Base-by-base conservation (phyloP, 495 filamentous ascomycete species). In the Daldinia bambusicola region DNA sequence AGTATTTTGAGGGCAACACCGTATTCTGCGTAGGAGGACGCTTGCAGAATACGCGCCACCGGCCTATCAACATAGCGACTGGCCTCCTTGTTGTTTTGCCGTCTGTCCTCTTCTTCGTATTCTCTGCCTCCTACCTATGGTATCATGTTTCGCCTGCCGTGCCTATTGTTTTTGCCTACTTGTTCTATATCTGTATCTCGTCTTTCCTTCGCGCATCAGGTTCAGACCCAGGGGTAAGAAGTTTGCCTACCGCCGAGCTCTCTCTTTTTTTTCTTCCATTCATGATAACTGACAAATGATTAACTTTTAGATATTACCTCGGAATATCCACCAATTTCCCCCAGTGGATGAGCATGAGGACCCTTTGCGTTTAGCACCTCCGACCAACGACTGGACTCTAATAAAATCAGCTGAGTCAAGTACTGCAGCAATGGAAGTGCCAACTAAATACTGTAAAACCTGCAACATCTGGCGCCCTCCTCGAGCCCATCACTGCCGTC, bases 381-480 rank as follows among this genome's bases (percentile, higher is more conserved):
- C 93, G 13, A 93, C 89, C 1, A 97, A 91, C 60, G 91, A 93
- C 70, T 99, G 95, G 95, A 90, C 91, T 4, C 88, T 94, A 81
- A 90, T 98, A 64, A 92, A 93, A 67, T 90, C 94, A 6, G 84
- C 91, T 18, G 90, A 87, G 8, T 88, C 90, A 5, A 82, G 82
- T 12, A 89, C 89, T 22, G 90, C 92, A 8, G 93, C 92, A 7
- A 97, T 99, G 91, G 95, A 98, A 76, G 94, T 99, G 16, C 95
- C 95, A 0, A 93, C 93, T 63, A 99, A 99, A 79, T 98, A 95
- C 79, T 99, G 95, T 84, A 96, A 93, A 77, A 95, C 93, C 9
- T 99, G 95, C 81, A 91, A 91, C 72, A 92, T 98, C 67, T 99
- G 95, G 95, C 92, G 95, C 2, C 95, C 95, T 40, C 94, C 94